Conservation (phyloP, 176 grass and related monocot species). For the Rhipidocladum racemiflorum region DNA sequence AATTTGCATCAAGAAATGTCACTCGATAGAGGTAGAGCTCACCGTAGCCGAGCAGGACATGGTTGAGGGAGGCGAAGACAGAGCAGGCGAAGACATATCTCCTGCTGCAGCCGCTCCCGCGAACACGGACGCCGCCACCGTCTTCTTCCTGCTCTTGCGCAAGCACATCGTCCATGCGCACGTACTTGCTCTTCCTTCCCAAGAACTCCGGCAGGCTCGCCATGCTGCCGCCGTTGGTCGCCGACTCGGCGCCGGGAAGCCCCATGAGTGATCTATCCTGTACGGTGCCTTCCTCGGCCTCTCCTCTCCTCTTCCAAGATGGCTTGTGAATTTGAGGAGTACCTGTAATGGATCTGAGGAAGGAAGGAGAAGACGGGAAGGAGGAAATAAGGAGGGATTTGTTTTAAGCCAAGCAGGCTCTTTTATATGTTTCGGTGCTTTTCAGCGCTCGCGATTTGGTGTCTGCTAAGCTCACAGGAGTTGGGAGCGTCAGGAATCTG, state of each 20-base stretch:
- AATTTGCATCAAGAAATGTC: conserved; percentile 15
- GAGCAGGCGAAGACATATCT: conserved; percentile 68
- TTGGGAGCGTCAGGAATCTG: not conserved
- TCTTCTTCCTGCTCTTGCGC: conserved; percentile 31
- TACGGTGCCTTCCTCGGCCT: not conserved
- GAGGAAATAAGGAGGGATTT: conserved; percentile 11
- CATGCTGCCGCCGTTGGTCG: conserved; percentile 10
- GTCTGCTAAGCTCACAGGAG: not conserved
- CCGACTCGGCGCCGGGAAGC: conserved; percentile 14
- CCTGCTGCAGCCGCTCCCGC: conserved; percentile 27
- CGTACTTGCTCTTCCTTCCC: conserved; percentile 39
- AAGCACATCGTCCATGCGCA: conserved; percentile 45
- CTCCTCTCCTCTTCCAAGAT: not conserved
- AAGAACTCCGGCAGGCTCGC: conserved; percentile 27
- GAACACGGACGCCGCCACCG: conserved; percentile 3
- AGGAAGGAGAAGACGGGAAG: not conserved
- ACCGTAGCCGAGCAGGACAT: conserved; percentile 89
- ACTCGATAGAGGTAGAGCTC: conserved; percentile 5
- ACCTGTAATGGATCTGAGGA: conserved; percentile 34
- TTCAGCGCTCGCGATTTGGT: not conserved
- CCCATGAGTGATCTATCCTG: not conserved
- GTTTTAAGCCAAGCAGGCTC: not conserved
- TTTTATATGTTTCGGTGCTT: conserved; percentile 29
- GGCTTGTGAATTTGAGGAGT: not conserved
- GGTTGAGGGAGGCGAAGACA: conserved; percentile 89